Evolutionary conservation across 2,329 filamentous ascomycete genomes (phyloP), one percentile per base, ranked within the genome.

Genomic region (Claviceps cyperi): DNA sequence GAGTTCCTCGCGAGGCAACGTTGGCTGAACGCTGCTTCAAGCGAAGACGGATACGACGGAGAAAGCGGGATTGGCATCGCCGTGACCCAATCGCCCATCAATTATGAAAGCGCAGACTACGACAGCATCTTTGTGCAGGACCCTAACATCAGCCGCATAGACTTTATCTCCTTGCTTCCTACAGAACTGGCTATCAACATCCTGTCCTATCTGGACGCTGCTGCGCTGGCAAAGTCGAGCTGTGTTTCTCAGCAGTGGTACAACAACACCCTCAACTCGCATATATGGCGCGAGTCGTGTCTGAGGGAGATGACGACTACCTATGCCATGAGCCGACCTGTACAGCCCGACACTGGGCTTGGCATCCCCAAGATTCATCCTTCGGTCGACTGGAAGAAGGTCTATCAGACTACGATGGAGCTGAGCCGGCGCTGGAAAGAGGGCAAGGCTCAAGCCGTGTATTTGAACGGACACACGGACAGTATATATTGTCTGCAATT

Each of bases 401-500:
- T 96, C 63, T 95, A 90, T 65, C 74, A 80, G 57, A 83, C 86
- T 43, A 83, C 86, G 57, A 77, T 82, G 53, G 77, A 84, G 54
- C 75, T 98, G 53, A 83, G 88, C 57, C 72, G 75, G 56, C 80
- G 86, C 54, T 98, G 92, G 92, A 82, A 79, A 58, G 72, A 81
- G 47, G 84, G 86, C 50, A 81, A 83, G 56, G 86, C 89, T 8
- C 83, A 80, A 44, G 83, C 88, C 0, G 81, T 94, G 50, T 97
- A 96, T 65, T 76, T 98, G 21, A 88, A 92, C 59, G 92, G 92
- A 2, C 92, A 98, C 64, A 82, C 83, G 24, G 92, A 98, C 65
- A 96, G 89, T 56, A 94, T 98, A 51, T 98, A 98, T 69, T 98
- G 92, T 66, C 79, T 94, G 51, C 92, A 98, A 63, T 98, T 97